Conservation (phyloP, 2,329 filamentous ascomycete species). For the Beauveria caledonica region DNA sequence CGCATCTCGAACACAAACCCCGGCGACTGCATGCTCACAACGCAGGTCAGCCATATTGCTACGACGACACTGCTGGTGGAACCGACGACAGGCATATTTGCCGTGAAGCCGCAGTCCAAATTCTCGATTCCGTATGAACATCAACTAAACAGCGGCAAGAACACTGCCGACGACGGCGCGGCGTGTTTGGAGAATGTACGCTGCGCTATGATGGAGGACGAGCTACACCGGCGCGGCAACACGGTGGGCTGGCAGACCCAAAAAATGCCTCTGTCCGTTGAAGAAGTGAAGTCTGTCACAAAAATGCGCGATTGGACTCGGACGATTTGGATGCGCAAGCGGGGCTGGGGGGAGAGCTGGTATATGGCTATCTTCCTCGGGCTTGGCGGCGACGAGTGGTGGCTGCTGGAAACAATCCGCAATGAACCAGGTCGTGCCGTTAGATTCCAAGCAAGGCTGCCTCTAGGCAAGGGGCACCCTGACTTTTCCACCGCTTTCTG, state of each 20-base stretch:
- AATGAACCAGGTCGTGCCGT: constrained; percentile 18
- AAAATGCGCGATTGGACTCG: constrained; percentile 57
- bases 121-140: constrained; percentile 51
- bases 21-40: constrained; percentile 55
- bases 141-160: constrained; percentile 53
- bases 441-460: constrained; percentile 31
- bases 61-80: constrained; percentile 60
- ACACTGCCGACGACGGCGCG: constrained; percentile 50
- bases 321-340: constrained; percentile 59
- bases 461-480: constrained; percentile 35
- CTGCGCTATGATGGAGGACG: constrained; percentile 51
- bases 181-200: constrained; percentile 52
- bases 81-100: constrained; percentile 67
- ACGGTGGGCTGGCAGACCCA: constrained; percentile 56
- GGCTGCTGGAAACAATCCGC: constrained; percentile 55
- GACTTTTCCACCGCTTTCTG: constrained; percentile 43
- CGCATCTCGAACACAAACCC: constrained; percentile 53
- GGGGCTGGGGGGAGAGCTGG: constrained; percentile 67
- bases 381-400: constrained; percentile 70
- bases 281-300: constrained; percentile 51
- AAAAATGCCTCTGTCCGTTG: constrained; percentile 39
- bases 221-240: constrained; percentile 51
- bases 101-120: constrained; percentile 57
- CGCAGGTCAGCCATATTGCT: constrained; percentile 60
- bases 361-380: constrained; percentile 63